Conservation (phyloP, 2,329 filamentous ascomycete species). For the Meredithiella fracta region DNA sequence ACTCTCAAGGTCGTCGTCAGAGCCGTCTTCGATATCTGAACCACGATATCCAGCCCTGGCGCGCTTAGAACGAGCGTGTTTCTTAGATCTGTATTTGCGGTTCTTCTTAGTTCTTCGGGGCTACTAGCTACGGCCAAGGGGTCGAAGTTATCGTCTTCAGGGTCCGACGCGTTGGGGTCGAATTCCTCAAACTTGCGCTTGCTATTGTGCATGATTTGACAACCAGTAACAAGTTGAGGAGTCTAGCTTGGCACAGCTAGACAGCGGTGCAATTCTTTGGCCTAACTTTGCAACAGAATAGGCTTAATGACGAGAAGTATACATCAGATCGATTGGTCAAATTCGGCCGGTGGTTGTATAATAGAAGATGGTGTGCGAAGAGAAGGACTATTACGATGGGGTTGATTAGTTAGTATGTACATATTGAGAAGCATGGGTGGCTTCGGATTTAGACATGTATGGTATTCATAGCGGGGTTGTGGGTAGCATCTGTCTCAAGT, state of each 20-base stretch:
- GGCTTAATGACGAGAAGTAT: conserved; percentile 1
- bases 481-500: neutral
- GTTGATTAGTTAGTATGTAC: no score
- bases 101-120: conserved; percentile 23
- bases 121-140: conserved; percentile 29
- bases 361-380: neutral
- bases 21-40: conserved; percentile 46
- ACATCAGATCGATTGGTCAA: conserved; percentile 7
- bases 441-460: neutral
- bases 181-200: conserved; percentile 44
- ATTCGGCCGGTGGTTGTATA: no score
- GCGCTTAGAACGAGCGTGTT: conserved; percentile 21
- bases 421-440: neutral
- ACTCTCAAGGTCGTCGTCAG: conserved; percentile 34
- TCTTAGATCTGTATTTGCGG: conserved; percentile 21
- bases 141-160: conserved; percentile 50
- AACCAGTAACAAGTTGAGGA: conserved; percentile 8
- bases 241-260: conserved; percentile 14
- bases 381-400: neutral
- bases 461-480: neutral
- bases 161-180: conserved; percentile 50
- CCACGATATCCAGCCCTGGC: conserved; percentile 34
- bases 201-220: conserved; percentile 27
- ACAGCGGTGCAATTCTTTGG: conserved; percentile 4
- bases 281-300: neutral